Evolutionary conservation across 306 rosid genomes (phyloP).

Genomic region (Dryas drummondii): DNA sequence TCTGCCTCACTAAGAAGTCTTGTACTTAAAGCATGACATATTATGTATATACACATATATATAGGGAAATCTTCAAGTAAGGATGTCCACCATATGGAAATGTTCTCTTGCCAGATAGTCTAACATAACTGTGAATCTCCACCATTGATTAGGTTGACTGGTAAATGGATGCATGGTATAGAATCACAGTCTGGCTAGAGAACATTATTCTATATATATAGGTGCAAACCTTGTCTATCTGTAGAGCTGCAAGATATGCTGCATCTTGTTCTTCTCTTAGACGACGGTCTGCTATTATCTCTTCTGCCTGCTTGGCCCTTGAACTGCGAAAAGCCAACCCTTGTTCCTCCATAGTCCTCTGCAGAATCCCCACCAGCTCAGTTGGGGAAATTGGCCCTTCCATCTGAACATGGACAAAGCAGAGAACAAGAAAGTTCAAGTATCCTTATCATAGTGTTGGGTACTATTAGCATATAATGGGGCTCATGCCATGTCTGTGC

Average conservation of each 20-base stretch:
- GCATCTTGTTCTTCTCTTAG: constrained; percentile 80
- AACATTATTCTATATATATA: neutral
- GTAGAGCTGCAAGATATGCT: constrained; percentile 68
- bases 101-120: no score
- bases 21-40: constrained; percentile 10
- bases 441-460: neutral
- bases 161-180: no score
- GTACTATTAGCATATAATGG: constrained; percentile 1
- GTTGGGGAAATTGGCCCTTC: constrained; percentile 78
- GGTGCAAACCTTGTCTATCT: constrained; percentile 53
- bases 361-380: constrained; percentile 82
- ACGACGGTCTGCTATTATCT: constrained; percentile 60
- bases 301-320: constrained; percentile 48
- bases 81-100: no score
- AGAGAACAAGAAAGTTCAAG: constrained; percentile 2
- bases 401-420: constrained; percentile 39
- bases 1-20: neutral
- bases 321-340: constrained; percentile 65
- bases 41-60: neutral
- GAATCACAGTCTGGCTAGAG: no score
- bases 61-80: no score
- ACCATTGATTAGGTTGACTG: no score
- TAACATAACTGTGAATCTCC: no score
- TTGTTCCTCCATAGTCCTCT: constrained; percentile 81
- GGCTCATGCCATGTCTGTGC: constrained; percentile 1